phyloP scores from a whole-genome alignment of 2,329 filamentous ascomycete species.

The Coleophoma crateriformis region DNA sequence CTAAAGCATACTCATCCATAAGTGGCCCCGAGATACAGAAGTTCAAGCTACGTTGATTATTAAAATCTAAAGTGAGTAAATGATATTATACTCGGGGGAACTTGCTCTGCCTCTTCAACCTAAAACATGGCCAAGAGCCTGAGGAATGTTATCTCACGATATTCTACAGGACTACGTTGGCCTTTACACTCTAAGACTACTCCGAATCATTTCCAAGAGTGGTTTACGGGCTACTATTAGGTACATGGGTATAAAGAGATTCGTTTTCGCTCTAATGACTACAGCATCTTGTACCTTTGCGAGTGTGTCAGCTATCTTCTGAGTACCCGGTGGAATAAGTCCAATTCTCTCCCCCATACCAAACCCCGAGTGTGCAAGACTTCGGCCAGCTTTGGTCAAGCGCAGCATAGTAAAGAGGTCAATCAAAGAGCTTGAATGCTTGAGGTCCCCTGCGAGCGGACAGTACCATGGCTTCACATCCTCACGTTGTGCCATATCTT shows the following conservation, averaged over 20 bases:
- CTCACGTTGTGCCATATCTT: slow-evolving; percentile 76
- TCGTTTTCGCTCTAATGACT: slow-evolving; percentile 79
- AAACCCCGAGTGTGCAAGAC: slow-evolving; percentile 69
- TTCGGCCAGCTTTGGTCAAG: slow-evolving; percentile 82
- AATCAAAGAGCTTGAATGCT: slow-evolving; percentile 72
- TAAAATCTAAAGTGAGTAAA: no score
- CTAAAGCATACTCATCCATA: no score
- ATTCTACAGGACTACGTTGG: no score
- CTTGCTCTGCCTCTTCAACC: no score
- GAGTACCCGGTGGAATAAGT: slow-evolving; percentile 75
- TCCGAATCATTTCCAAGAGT: no score
- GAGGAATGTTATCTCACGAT: no score
- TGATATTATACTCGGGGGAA: no score
- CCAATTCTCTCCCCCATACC: slow-evolving; percentile 70
- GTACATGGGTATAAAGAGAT: slow-evolving; percentile 96
- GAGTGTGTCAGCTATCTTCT: slow-evolving; percentile 90
- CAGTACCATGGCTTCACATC: slow-evolving; percentile 90
- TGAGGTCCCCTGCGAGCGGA: slow-evolving; percentile 79
- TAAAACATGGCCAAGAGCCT: no score
- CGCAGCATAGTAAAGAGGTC: slow-evolving; percentile 80
- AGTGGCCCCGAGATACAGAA: no score
- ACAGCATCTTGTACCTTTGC: slow-evolving; percentile 75
- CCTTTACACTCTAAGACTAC: no score
- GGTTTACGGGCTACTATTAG: slow-evolving; percentile 91
- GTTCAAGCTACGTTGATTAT: no score